A percentile compares a stretch with the other conserved stretches of the same genome.
Evolutionary conservation across 1,284 basidiomycete species (phyloP).

Genomic region (Dichomitus squalens): DNA sequence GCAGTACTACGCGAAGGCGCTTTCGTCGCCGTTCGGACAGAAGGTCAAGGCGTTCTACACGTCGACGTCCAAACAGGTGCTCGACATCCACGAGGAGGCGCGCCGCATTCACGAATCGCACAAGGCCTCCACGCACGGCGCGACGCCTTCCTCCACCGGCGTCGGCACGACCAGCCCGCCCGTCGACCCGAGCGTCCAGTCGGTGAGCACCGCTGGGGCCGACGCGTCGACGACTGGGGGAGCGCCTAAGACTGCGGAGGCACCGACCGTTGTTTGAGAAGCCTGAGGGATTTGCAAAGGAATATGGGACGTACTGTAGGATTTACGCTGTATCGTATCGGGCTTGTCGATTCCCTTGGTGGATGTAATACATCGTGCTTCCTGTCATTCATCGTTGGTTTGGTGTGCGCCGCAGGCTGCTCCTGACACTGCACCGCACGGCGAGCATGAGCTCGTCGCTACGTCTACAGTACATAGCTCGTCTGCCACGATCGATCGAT

Average conservation of each 20-base stretch:
- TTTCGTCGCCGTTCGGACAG: slow-evolving; percentile 77
- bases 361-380: too few relatives aligned
- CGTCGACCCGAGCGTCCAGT: slow-evolving; percentile 17
- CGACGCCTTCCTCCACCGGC: slow-evolving; percentile 18
- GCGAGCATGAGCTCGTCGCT: too few relatives aligned
- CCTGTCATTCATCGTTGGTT: too few relatives aligned
- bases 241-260: slow-evolving; percentile 28
- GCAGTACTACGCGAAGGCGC: slow-evolving; percentile 80
- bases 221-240: slow-evolving; percentile 26
- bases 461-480: too few relatives aligned
- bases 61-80: slow-evolving; percentile 75
- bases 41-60: slow-evolving; percentile 80
- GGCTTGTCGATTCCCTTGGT: too few relatives aligned
- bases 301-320: too few relatives aligned
- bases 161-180: slow-evolving; percentile 24
- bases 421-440: too few relatives aligned
- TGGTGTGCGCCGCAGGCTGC: too few relatives aligned
- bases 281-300: too few relatives aligned
- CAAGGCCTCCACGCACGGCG: slow-evolving; percentile 37
- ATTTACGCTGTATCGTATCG: too few relatives aligned
- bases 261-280: slow-evolving; percentile 19
- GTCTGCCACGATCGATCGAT: too few relatives aligned
- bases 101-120: slow-evolving; percentile 70
- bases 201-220: slow-evolving; percentile 2
- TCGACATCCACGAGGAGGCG: slow-evolving; percentile 89